Conservation (phyloP, 2,329 filamentous ascomycete species). For the Malbranchea cinnamomea region DNA sequence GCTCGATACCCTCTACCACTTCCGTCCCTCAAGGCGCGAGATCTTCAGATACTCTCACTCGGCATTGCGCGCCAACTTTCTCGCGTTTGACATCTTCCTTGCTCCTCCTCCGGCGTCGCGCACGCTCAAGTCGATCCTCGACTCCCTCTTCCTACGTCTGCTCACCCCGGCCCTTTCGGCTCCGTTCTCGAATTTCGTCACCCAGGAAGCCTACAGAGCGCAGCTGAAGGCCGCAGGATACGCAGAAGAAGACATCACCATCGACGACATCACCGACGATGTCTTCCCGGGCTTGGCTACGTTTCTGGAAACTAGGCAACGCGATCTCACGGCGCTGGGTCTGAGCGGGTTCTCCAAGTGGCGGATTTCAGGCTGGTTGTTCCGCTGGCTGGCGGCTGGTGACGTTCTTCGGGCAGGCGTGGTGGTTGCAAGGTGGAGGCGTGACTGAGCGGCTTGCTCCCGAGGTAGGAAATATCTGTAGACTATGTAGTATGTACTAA, state of each 20-base stretch:
- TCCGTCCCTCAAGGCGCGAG: constrained; percentile 36
- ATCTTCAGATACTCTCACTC: constrained; percentile 30
- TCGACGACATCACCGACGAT: constrained; percentile 38
- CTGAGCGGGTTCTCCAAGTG: constrained; percentile 14
- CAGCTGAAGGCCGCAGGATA: constrained; percentile 37
- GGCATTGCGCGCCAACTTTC: constrained; percentile 33
- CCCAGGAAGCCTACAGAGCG: constrained; percentile 29
- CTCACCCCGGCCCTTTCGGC: constrained; percentile 35
- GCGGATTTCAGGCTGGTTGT: constrained; percentile 10
- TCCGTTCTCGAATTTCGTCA: constrained; percentile 36
- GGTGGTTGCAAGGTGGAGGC: constrained; percentile 8
- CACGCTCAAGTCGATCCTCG: constrained; percentile 10
- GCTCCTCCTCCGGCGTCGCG: constrained; percentile 9
- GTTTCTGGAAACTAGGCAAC: constrained; percentile 28
- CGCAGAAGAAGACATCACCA: constrained; percentile 23
- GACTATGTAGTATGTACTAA: too few relatives aligned
- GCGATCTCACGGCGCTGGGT: constrained; percentile 20
- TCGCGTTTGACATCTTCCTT: constrained; percentile 42
- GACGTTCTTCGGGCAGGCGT: constrained; percentile 9
- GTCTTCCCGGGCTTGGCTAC: constrained; percentile 37
- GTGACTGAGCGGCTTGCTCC: too few relatives aligned
- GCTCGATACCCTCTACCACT: constrained; percentile 44
- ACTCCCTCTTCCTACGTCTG: constrained; percentile 24
- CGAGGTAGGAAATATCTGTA: too few relatives aligned
- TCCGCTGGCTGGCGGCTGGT: constrained; percentile 8